Evolutionary conservation across 495 filamentous ascomycete genomes (phyloP).

Genomic region (Tirmania nivea): DNA sequence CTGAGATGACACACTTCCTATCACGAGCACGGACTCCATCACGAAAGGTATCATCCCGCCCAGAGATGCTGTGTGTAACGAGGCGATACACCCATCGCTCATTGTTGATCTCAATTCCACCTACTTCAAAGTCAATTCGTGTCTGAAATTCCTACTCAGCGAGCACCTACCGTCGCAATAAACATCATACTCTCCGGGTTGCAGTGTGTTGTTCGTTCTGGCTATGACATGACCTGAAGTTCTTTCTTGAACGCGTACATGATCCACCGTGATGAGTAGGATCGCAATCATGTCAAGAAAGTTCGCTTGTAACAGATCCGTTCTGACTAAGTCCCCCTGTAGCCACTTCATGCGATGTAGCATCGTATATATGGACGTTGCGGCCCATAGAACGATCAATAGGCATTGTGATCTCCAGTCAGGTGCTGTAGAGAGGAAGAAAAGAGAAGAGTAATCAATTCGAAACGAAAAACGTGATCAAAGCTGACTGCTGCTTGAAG

Average conservation of each 20-base stretch:
- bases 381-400: slow-evolving; percentile 3
- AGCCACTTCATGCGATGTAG: slow-evolving; percentile 4
- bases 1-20: slow-evolving; percentile 3
- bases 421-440: too few relatives aligned
- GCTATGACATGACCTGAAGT: slow-evolving; percentile 2
- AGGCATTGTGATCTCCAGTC: background rate
- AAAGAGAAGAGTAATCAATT: too few relatives aligned
- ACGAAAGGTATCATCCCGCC: slow-evolving; percentile 1
- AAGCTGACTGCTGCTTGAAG: too few relatives aligned
- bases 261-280: slow-evolving; percentile 6
- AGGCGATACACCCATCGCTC: slow-evolving; percentile 2
- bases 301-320: slow-evolving; percentile 10
- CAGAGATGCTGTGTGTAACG: background rate
- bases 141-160: background rate
- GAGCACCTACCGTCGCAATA: slow-evolving; percentile 6
- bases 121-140: background rate
- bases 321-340: slow-evolving; percentile 11
- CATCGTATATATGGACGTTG: slow-evolving; percentile 10
- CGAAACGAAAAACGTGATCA: too few relatives aligned
- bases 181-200: slow-evolving; percentile 2
- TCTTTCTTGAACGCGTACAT: slow-evolving; percentile 8
- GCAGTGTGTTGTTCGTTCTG: background rate
- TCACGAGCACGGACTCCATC: slow-evolving; percentile 3
- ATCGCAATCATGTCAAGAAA: slow-evolving; percentile 16
- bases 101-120: background rate